phyloP scores from a whole-genome alignment of 495 filamentous ascomycete species.

The Neurospora tetraspora region DNA sequence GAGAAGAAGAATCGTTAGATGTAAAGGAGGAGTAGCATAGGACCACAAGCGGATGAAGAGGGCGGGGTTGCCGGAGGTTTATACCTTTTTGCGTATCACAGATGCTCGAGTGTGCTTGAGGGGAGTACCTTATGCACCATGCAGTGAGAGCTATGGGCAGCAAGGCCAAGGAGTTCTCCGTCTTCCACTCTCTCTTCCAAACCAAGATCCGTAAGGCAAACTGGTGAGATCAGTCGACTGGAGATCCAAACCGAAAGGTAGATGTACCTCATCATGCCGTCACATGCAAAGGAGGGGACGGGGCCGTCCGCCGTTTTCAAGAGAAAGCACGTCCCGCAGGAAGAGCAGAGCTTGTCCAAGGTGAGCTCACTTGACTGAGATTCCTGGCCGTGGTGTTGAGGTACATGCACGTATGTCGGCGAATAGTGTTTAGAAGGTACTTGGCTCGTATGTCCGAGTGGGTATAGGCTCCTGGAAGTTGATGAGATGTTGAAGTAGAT shows the following conservation, averaged over 20 bases:
- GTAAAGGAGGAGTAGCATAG: background rate
- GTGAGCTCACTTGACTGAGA: background rate
- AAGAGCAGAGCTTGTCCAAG: background rate
- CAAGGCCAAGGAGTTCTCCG: background rate
- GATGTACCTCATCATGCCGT: background rate
- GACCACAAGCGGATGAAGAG: background rate
- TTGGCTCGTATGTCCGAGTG: background rate
- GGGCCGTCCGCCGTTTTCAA: background rate
- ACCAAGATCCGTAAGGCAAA: background rate
- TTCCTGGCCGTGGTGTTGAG: background rate
- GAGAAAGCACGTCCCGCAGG: background rate
- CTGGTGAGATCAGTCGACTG: background rate
- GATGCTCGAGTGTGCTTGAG: background rate
- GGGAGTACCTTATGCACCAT: background rate
- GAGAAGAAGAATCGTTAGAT: background rate
- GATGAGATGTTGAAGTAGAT: background rate
- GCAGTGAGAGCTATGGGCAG: background rate
- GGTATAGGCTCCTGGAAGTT: background rate
- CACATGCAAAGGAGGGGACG: background rate
- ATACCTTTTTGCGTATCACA: background rate
- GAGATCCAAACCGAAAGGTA: background rate
- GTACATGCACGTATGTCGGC: background rate
- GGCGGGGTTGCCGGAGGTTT: background rate
- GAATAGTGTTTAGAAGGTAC: background rate
- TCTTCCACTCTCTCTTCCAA: background rate